These are phyloP conservation scores for Periconia sp. DNA, from an alignment of 2,329 filamentous ascomycete species.

Conservation along the genomic window DNA sequence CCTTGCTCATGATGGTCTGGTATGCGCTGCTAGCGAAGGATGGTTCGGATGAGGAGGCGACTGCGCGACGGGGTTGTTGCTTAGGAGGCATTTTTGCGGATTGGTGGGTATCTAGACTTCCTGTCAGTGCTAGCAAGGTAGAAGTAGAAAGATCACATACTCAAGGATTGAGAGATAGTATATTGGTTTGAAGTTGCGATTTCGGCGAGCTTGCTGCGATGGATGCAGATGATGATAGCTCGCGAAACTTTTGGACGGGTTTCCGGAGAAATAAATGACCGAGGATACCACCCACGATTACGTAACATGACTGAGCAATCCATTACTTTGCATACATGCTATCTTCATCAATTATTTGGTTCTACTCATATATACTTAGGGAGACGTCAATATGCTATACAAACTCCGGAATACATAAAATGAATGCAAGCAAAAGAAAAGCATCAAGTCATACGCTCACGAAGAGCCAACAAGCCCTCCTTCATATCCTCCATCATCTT, in stretches of 20 bases:
- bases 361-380: too few species aligned
- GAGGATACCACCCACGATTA: too few species aligned
- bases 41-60: conserved; percentile 36
- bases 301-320: too few species aligned
- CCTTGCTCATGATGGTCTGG: conserved; percentile 51
- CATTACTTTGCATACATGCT: too few species aligned
- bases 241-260: conserved; percentile 28
- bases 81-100: conserved; percentile 37
- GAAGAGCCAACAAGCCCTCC: conserved; percentile 7
- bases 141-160: background rate
- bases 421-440: too few species aligned
- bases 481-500: conserved; percentile 42
- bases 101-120: background rate
- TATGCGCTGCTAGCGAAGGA: conserved; percentile 50
- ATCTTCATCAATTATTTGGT: too few species aligned
- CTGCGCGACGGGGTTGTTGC: conserved; percentile 30
- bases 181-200: conserved; percentile 7
- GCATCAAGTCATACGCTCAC: too few species aligned
- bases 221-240: conserved; percentile 25
- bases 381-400: too few species aligned
- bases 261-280: background rate
- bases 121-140: too few species aligned
- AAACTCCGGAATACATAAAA: too few species aligned
- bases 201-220: conserved; percentile 10
- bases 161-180: conserved; percentile 13